These are phyloP conservation scores for Mikania micrantha DNA, from an alignment of 129 eudicot genomes.

Conservation along the genomic window DNA sequence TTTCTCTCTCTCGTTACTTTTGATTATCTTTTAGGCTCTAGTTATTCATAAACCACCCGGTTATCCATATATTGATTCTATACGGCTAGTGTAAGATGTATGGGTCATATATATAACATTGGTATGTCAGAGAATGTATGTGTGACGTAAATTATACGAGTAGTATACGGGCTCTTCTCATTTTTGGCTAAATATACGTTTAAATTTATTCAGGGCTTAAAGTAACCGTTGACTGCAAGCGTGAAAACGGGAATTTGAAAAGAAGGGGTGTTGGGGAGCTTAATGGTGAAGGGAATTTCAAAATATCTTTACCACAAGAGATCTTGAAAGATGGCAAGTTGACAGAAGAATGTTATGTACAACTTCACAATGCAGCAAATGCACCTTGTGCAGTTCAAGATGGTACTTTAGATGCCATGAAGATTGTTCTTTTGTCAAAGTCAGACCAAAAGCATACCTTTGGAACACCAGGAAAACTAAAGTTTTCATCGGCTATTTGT, in stretches of 20 bases:
- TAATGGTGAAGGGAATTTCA: slow-evolving; percentile 56
- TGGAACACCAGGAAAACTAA: slow-evolving; percentile 49
- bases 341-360: slow-evolving; percentile 68
- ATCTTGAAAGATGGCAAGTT: slow-evolving; percentile 52
- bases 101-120: too few relatives aligned
- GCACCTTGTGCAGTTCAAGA: slow-evolving; percentile 60
- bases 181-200: too few relatives aligned
- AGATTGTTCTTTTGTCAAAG: slow-evolving; percentile 33
- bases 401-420: slow-evolving; percentile 43
- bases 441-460: slow-evolving; percentile 46
- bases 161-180: too few relatives aligned
- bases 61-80: too few relatives aligned
- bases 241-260: slow-evolving; percentile 34
- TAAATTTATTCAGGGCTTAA: slow-evolving; percentile 49
- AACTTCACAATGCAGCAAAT: slow-evolving; percentile 66
- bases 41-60: too few relatives aligned
- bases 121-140: too few relatives aligned
- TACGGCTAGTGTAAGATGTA: too few relatives aligned
- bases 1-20: too few relatives aligned
- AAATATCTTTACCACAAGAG: slow-evolving; percentile 57
- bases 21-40: too few relatives aligned
- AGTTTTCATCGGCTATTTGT: slow-evolving; percentile 61
- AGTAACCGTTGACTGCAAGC: slow-evolving; percentile 73
- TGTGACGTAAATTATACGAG: too few relatives aligned
- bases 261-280: slow-evolving; percentile 69